phyloP scores from a whole-genome alignment of 2,329 filamentous ascomycete species.

The Fusarium solani-melongenae region DNA sequence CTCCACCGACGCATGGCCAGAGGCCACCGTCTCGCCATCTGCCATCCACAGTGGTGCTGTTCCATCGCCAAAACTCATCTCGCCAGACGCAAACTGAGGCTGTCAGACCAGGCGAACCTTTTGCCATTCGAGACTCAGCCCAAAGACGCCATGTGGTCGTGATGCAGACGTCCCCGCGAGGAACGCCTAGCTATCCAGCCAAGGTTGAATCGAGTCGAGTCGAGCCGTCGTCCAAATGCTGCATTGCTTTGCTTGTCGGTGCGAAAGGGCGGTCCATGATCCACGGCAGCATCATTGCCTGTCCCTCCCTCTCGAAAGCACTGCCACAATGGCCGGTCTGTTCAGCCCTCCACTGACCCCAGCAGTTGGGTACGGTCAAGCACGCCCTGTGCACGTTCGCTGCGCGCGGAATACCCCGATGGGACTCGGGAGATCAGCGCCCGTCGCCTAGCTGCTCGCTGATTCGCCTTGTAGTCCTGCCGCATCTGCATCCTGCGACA shows the following conservation, averaged over 20 bases:
- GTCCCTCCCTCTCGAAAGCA: slow-evolving; percentile 25
- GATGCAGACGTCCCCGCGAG: neutral
- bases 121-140: neutral
- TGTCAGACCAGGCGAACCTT: slow-evolving; percentile 22
- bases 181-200: neutral
- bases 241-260: slow-evolving; percentile 4
- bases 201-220: slow-evolving; percentile 3
- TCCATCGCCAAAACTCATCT: slow-evolving; percentile 28
- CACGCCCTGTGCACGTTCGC: slow-evolving; percentile 21
- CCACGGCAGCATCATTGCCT: slow-evolving; percentile 15
- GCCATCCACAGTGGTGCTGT: slow-evolving; percentile 19
- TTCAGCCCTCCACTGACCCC: slow-evolving; percentile 34
- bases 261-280: slow-evolving; percentile 20
- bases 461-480: slow-evolving; percentile 34
- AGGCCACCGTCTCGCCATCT: slow-evolving; percentile 24
- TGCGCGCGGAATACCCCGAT: slow-evolving; percentile 37
- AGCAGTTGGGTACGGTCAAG: slow-evolving; percentile 15
- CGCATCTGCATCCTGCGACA: slow-evolving; percentile 36
- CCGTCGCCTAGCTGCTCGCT: slow-evolving; percentile 24
- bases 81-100: slow-evolving; percentile 14
- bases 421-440: slow-evolving; percentile 40
- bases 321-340: slow-evolving; percentile 28
- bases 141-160: neutral
- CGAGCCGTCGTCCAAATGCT: slow-evolving; percentile 3
- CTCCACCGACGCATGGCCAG: slow-evolving; percentile 31